Base-by-base conservation (phyloP, 108 stramenopile species). In the Conticribra guillardii region DNA sequence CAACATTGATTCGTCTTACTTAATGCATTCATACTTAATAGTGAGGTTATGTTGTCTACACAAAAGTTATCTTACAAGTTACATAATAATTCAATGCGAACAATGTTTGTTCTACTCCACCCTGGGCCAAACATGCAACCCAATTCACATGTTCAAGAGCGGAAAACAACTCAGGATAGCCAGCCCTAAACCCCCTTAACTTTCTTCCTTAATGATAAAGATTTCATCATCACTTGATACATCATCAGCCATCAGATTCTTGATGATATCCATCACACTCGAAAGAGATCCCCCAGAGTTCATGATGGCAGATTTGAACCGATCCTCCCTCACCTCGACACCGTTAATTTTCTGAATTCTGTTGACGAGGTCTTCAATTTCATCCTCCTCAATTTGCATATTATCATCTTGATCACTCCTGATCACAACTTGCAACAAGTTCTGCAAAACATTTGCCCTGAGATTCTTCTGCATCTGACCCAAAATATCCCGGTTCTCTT, bases 191-290 rank as follows among this genome's bases (percentile, higher is more conserved):
- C n/a, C 37, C 37, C 5, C 11, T 22, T 26, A 2, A 21, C 50
- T 30, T 26, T 64, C 53, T 45, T 79, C 55, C 19, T 79, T 75
- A 46, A 90, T 67, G 27, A 82, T 74, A 67, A 90, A 90, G 54
- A 90, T 86, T 49, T 62, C 53, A 16, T 87, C 72, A 5, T 65
- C 69, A 51, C 65, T 81, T 2, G 75, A 53, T n/a, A 76, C 32
- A 32, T 87, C 72, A 34, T 87, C 82, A 24, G 69, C 59, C 51
- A 87, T 58, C 16, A 91, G 69, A 55, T 91, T 89, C 67, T 84
- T 76, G 23, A 91, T 74, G n/a, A 87, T 77, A 44, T 89, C 86
- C 80, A 91, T 87, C 17, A 91, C 77, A 69, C 28, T 82, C 48
- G 56, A 82, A 49, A 55, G 85, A 51, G 69, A 78, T 59, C 64